Evolutionary conservation across 805 yeast species (phyloP).

Genomic region (Suhomyces sp.): DNA sequence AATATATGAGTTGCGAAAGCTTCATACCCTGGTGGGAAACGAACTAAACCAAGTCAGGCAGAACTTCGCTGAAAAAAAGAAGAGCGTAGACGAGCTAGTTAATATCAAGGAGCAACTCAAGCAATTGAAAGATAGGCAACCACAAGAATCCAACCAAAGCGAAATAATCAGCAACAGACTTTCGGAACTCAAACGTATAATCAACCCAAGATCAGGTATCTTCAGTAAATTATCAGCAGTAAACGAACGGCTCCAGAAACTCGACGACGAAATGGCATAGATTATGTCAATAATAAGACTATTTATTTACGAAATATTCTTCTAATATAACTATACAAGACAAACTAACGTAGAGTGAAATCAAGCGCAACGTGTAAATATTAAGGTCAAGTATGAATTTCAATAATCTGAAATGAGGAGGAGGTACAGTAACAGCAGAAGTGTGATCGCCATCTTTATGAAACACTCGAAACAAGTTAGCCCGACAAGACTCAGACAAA

Average conservation of each 20-base stretch:
- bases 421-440: background rate
- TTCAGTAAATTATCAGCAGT: conserved; percentile 17
- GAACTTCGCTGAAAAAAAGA: conserved; percentile 14
- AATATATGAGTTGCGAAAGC: conserved; percentile 27
- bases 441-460: background rate
- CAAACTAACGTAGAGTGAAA: background rate
- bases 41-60: conserved; percentile 27
- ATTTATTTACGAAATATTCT: background rate
- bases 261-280: conserved; percentile 15
- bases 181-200: conserved; percentile 13
- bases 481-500: background rate
- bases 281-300: background rate
- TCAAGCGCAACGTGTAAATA: background rate
- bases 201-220: conserved; percentile 26
- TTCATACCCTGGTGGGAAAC: conserved; percentile 31
- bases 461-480: background rate
- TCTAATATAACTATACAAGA: background rate
- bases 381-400: background rate
- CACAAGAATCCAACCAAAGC: conserved; percentile 1
- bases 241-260: conserved; percentile 19
- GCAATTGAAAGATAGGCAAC: conserved; percentile 1
- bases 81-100: conserved; percentile 14
- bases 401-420: background rate
- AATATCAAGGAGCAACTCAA: conserved; percentile 10
- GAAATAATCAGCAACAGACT: conserved; percentile 10